Evolutionary conservation across 2,329 filamentous ascomycete genomes (phyloP).

Genomic region (Beauveria medogensis): DNA sequence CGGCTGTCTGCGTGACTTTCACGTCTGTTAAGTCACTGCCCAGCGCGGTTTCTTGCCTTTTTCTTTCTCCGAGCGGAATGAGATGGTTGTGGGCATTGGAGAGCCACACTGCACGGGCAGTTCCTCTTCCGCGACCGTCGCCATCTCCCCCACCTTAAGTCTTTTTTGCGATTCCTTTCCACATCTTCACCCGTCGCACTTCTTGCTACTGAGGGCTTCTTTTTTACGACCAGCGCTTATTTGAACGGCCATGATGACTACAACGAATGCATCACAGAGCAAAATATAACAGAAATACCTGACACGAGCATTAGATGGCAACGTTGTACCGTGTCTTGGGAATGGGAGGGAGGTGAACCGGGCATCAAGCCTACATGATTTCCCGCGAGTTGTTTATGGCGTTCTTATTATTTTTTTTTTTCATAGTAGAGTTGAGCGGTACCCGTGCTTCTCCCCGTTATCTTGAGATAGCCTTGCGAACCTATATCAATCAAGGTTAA

Average conservation of each 20-base stretch:
- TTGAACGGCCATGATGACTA: slow-evolving; percentile 8
- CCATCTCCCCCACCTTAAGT: background rate
- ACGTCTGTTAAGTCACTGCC: background rate
- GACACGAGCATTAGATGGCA: slow-evolving; percentile 5
- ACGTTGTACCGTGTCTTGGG: slow-evolving; percentile 6
- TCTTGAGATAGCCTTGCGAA: background rate
- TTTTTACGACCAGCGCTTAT: slow-evolving; percentile 4
- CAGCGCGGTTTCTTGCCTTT: background rate
- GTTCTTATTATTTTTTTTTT: background rate
- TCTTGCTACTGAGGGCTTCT: background rate
- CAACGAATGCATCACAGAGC: slow-evolving; percentile 12
- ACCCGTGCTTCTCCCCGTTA: background rate
- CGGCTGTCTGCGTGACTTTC: background rate
- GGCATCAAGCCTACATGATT: background rate
- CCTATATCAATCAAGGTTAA: background rate
- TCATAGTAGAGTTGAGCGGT: slow-evolving; percentile 1
- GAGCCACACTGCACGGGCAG: background rate
- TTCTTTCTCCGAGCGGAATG: background rate
- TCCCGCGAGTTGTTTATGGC: slow-evolving; percentile 2
- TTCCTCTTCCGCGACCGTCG: too few relatives aligned
- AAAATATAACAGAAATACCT: slow-evolving; percentile 9
- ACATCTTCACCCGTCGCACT: background rate
- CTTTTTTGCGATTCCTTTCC: background rate
- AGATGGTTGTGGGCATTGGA: background rate
- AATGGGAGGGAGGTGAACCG: slow-evolving; percentile 1